Evolutionary conservation across 345 rosid genomes (phyloP).

Genomic region (Salix exigua): DNA sequence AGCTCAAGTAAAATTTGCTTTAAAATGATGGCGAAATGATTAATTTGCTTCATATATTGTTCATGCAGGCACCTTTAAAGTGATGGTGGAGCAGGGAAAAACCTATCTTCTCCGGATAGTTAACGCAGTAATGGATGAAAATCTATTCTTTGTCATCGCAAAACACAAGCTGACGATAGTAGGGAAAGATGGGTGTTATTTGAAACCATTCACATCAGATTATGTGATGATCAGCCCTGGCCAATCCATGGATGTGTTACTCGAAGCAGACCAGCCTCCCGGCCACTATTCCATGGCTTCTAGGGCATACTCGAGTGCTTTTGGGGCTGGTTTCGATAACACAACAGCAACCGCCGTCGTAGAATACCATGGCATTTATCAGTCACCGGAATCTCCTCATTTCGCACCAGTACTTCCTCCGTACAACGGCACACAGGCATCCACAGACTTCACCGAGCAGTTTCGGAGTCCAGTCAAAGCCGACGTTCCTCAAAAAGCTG

Average conservation of each 20-base stretch:
- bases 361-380: neutral
- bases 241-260: conserved; percentile 22
- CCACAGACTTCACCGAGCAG: neutral
- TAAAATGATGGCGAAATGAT: neutral
- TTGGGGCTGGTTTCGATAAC: conserved; percentile 14
- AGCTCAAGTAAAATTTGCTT: neutral
- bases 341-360: conserved; percentile 22
- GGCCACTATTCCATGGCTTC: conserved; percentile 20
- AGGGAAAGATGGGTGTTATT: conserved; percentile 23
- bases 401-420: neutral
- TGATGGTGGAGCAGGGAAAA: conserved; percentile 1
- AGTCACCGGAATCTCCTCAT: neutral
- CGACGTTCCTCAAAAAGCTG: neutral
- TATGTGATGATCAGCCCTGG: conserved; percentile 17
- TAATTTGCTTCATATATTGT: neutral
- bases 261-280: conserved; percentile 17
- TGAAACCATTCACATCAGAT: conserved; percentile 14
- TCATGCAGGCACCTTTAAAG: neutral
- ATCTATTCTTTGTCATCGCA: conserved; percentile 20
- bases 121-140: conserved; percentile 16
- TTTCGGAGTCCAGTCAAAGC: neutral
- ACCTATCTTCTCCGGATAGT: conserved; percentile 23
- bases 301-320: conserved; percentile 10
- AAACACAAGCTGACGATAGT: conserved; percentile 22
- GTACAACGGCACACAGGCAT: neutral